Evolutionary conservation across 768 basidiomycete species (phyloP).

Genomic region (Psilocybe subaeruginosa): DNA sequence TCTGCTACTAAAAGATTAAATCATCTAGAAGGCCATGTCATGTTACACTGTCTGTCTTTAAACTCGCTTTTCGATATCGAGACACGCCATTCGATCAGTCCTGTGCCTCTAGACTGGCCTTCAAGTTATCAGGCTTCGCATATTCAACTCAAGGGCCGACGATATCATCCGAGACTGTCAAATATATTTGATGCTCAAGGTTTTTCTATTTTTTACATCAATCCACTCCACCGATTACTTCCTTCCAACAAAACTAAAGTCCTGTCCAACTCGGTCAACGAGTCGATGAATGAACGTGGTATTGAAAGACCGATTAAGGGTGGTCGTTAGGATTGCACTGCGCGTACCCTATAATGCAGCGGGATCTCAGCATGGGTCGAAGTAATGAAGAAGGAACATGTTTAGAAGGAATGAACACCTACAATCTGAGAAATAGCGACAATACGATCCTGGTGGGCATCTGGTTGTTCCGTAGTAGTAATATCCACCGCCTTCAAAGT

Average conservation of each 20-base stretch:
- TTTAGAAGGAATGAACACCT: conserved; percentile 1
- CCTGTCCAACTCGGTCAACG: conserved; percentile 9
- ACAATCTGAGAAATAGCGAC: conserved; percentile 28
- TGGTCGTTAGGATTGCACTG: conserved; percentile 25
- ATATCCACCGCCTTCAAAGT: conserved; percentile 23
- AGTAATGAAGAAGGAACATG: not conserved
- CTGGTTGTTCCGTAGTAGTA: conserved; percentile 25
- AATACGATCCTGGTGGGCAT: conserved; percentile 23
- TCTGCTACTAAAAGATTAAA: not conserved
- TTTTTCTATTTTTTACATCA: conserved; percentile 12
- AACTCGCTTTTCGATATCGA: too few species aligned
- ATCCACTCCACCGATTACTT: conserved; percentile 8
- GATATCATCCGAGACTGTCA: conserved; percentile 1
- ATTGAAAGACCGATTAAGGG: not conserved
- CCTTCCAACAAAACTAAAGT: conserved; percentile 1
- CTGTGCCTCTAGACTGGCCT: too few species aligned
- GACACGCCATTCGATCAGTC: too few species aligned
- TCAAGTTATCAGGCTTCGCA: not conserved
- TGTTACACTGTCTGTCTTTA: too few species aligned
- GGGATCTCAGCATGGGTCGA: not conserved
- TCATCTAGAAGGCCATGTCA: not conserved
- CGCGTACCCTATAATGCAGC: conserved; percentile 23
- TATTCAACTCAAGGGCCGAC: not conserved
- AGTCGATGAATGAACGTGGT: conserved; percentile 5
- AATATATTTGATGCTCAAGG: conserved; percentile 15